These are phyloP conservation scores for Geotrichum cucujoidarum DNA, from an alignment of 1,139 yeast genomes.

Conservation along the genomic window DNA sequence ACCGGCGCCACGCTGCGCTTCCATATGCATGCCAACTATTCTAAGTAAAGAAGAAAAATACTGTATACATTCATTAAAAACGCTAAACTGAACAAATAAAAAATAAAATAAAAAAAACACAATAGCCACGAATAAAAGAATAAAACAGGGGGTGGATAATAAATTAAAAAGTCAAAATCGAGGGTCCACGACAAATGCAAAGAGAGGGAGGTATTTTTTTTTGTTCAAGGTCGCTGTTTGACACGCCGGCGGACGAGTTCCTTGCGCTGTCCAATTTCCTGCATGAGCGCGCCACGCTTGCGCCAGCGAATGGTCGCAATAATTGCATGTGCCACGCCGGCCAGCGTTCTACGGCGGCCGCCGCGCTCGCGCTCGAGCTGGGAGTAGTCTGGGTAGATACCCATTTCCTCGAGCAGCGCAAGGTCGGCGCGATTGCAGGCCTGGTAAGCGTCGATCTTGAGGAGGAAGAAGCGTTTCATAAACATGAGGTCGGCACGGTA, in stretches of 20 bases:
- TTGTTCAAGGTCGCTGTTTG: neutral
- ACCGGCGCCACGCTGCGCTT: too few species aligned
- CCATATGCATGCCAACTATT: too few species aligned
- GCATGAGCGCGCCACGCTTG: conserved; percentile 35
- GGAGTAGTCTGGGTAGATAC: conserved; percentile 47
- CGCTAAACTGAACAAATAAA: too few species aligned
- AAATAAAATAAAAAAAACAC: neutral
- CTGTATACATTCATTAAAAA: too few species aligned
- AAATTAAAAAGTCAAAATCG: too few species aligned
- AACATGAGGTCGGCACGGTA: conserved; percentile 48
- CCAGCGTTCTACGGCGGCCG: conserved; percentile 33
- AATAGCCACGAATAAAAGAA: neutral
- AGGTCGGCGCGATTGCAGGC: conserved; percentile 42
- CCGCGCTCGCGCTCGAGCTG: neutral
- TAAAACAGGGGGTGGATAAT: neutral
- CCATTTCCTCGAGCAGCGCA: conserved; percentile 44
- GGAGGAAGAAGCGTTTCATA: conserved; percentile 47
- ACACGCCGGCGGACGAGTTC: conserved; percentile 11
- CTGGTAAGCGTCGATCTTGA: conserved; percentile 46
- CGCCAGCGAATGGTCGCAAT: conserved; percentile 53
- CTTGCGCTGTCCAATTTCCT: conserved; percentile 16
- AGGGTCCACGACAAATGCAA: too few species aligned
- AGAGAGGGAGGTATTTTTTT: too few species aligned
- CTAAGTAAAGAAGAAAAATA: too few species aligned
- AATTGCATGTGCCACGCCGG: conserved; percentile 47